Percentiles rank a stretch among this genome's conserved stretches.
Evolutionary conservation across 768 basidiomycete species (phyloP).

Genomic region (Udeniomyces megalosporus): DNA sequence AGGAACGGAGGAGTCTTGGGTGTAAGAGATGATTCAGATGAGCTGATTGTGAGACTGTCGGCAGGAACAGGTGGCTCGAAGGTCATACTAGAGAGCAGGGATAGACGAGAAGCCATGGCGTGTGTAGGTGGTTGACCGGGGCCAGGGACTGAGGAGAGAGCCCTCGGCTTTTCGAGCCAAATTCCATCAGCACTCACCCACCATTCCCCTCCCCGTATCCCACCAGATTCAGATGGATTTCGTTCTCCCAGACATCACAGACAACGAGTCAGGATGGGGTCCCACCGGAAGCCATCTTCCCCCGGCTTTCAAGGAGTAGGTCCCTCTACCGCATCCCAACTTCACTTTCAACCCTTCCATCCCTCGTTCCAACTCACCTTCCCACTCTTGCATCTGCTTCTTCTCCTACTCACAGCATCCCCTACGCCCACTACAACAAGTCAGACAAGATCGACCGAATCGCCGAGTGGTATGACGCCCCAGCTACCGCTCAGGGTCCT

Average conservation of each 20-base stretch:
- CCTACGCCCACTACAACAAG: constrained; percentile 97
- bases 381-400: background rate
- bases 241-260: constrained; percentile 68
- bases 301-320: constrained; percentile 71
- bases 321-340: constrained; percentile 2
- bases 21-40: background rate
- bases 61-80: background rate
- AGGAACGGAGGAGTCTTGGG: background rate
- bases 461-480: constrained; percentile 81
- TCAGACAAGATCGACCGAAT: constrained; percentile 94
- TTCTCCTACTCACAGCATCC: constrained; percentile 39
- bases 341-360: background rate
- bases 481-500: background rate
- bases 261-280: constrained; percentile 81
- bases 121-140: background rate
- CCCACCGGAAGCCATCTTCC: constrained; percentile 69
- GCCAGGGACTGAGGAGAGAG: no score
- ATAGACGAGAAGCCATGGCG: background rate
- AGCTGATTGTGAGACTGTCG: no score
- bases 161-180: no score
- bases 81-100: background rate
- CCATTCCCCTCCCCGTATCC: background rate
- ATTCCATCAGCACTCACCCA: no score
- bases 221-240: constrained; percentile 39
- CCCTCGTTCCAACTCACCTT: background rate